Evolutionary conservation across 495 filamentous ascomycete genomes (phyloP).

Genomic region (Xeromyces bisporus): DNA sequence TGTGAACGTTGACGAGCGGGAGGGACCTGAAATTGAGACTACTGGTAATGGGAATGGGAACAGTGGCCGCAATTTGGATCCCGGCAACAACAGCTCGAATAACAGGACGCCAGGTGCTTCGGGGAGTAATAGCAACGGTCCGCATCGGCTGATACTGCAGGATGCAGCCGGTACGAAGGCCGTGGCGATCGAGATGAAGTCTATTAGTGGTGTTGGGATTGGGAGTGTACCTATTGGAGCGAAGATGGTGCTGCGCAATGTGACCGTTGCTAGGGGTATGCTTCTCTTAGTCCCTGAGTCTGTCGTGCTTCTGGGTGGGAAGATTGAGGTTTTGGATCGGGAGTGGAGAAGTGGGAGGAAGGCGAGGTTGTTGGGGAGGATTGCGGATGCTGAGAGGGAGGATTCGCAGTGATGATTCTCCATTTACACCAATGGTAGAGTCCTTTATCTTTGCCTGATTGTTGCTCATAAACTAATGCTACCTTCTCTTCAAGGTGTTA

Average conservation of each 20-base stretch:
- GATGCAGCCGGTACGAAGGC: slow-evolving; percentile 55
- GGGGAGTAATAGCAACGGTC: slow-evolving; percentile 28
- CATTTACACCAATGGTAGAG: too few relatives aligned
- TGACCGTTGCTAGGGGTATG: slow-evolving; percentile 56
- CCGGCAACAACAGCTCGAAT: slow-evolving; percentile 3
- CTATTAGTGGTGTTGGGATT: slow-evolving; percentile 45
- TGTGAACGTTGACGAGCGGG: slow-evolving; percentile 34
- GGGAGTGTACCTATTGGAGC: slow-evolving; percentile 56
- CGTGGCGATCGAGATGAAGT: slow-evolving; percentile 56
- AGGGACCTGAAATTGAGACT: too few relatives aligned
- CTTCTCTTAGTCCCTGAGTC: slow-evolving; percentile 52
- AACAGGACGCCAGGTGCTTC: slow-evolving; percentile 6
- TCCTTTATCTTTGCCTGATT: too few relatives aligned
- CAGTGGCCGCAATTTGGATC: slow-evolving; percentile 3
- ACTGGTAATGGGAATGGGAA: slow-evolving; percentile 19
- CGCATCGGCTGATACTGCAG: slow-evolving; percentile 69
- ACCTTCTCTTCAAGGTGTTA: slow-evolving; percentile 1
- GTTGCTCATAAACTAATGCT: background rate
- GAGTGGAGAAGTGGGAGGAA: slow-evolving; percentile 62
- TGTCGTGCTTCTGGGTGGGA: slow-evolving; percentile 61
- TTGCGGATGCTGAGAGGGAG: too few relatives aligned
- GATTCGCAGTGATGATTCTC: too few relatives aligned
- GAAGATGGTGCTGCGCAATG: slow-evolving; percentile 57
- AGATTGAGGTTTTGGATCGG: slow-evolving; percentile 65
- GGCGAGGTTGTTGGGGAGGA: slow-evolving; percentile 43